Base-by-base conservation (phyloP, 345 rosid genomes). In the Citrus sp. region DNA sequence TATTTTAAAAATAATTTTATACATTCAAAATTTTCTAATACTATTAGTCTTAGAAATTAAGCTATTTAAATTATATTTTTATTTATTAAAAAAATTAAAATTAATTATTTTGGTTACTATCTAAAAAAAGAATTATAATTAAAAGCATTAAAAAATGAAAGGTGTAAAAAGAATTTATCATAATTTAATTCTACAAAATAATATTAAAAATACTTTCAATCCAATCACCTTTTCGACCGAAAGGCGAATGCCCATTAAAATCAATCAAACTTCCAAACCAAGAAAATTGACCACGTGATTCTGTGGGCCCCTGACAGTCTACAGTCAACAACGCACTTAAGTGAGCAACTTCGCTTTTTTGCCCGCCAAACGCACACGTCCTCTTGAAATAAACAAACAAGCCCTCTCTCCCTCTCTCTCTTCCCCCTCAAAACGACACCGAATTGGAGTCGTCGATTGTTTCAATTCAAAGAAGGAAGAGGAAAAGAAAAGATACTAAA, bases 401-500 rank as follows among this genome's bases (percentile, higher is more conserved):
- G n/a, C 49, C 28, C 24, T 27, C 38, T 72, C 42, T 9, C n/a
- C 4, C 30, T 9, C 24, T n/a, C 9, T 22, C n/a, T 37, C 34
- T 5, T 1, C 74, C 84, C 74, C 81, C 72, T 56, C 46, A 5
- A 34, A 72, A 55, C 60, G 60, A 19, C 74, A 18, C 63, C 82
- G 78, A 34, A 8, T 56, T 22, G 4, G 51, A 3, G 51, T 46
- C 18, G 14, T 46, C 51, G 4, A 46, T 46, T 3, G 51, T 46
- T 46, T 46, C 51, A 46, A 46, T n/a, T 10, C 30, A 40, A 9
- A 73, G 35, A 55, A 75, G 65, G 74, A 40, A 72, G 34, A 21
- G 40, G 46, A 25, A 56, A 28, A 34, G 21, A 56, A 68, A 78
- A 77, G 84, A 63, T 55, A 64, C 73, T 83, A 46, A 28, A 86